phyloP scores from a whole-genome alignment of 345 rosid species.

The Rhodamnia argentea region DNA sequence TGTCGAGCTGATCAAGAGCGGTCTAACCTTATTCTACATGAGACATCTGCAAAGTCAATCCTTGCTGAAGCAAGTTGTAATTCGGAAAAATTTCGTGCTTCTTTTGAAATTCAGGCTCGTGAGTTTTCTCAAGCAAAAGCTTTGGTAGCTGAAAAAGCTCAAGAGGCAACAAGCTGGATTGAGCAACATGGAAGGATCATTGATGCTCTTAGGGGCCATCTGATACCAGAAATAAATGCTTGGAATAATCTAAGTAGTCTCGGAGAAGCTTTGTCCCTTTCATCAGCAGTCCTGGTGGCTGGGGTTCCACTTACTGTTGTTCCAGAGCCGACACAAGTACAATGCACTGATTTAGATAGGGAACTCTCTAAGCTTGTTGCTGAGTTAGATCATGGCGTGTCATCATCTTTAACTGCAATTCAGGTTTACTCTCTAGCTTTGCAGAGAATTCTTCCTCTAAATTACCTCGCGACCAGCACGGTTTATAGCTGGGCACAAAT shows the following conservation, averaged over 20 bases:
- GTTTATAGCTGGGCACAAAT: conserved; percentile 81
- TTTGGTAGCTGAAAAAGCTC: conserved; percentile 61
- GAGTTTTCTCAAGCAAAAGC: conserved; percentile 81
- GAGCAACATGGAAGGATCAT: conserved; percentile 83
- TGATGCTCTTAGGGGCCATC: conserved; percentile 62
- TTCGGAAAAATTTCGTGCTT: conserved; percentile 46
- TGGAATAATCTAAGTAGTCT: conserved; percentile 31
- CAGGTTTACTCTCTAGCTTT: conserved; percentile 68
- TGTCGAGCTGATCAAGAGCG: conserved; percentile 80
- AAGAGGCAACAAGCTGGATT: conserved; percentile 76
- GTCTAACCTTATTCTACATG: conserved; percentile 53
- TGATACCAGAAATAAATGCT: conserved; percentile 51
- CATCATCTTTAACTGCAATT: conserved; percentile 50
- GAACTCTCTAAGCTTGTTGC: conserved; percentile 59
- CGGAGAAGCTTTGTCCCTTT: conserved; percentile 55
- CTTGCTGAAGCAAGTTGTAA: conserved; percentile 72
- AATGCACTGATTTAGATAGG: conserved; percentile 71
- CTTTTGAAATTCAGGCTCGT: conserved; percentile 67
- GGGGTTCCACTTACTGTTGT: conserved; percentile 81
- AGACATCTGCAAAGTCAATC: conserved; percentile 71
- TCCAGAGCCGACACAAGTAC: conserved; percentile 92
- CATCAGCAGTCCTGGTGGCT: conserved; percentile 69
- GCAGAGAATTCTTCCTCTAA: conserved; percentile 77
- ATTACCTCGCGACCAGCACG: conserved; percentile 63
- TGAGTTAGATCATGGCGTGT: conserved; percentile 60